Percentiles rank a stretch among this genome's conserved stretches.
These are phyloP conservation scores for Carex pumila DNA, from an alignment of 176 grass and related monocot species.

Conservation along the genomic window DNA sequence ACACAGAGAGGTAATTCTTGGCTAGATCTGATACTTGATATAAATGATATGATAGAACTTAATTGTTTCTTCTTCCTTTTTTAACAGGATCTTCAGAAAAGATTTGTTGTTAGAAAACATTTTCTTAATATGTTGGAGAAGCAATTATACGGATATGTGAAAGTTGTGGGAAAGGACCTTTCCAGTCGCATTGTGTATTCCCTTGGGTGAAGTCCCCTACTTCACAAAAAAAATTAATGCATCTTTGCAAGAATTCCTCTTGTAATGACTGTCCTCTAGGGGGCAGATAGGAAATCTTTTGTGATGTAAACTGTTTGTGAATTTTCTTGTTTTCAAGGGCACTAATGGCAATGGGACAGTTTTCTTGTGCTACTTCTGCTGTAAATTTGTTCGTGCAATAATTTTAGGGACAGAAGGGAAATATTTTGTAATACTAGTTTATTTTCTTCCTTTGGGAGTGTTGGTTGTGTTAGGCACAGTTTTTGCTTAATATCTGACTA, in stretches of 20 bases:
- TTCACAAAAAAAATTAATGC: background rate
- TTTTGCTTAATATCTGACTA: background rate
- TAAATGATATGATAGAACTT: background rate
- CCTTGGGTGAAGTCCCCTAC: slow-evolving; percentile 27
- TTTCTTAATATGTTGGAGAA: slow-evolving; percentile 39
- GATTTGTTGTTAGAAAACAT: slow-evolving; percentile 34
- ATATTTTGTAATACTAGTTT: background rate
- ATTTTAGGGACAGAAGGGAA: background rate
- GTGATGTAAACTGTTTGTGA: background rate
- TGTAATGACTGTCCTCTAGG: background rate
- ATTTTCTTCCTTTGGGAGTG: background rate
- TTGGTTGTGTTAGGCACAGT: background rate
- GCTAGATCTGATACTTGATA: background rate
- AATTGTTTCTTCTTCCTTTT: slow-evolving; percentile 1
- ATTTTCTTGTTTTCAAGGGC: background rate
- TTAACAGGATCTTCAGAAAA: slow-evolving; percentile 60
- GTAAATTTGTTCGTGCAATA: background rate
- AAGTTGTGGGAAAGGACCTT: slow-evolving; percentile 70
- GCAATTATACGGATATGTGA: slow-evolving; percentile 43
- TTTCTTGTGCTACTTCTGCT: background rate
- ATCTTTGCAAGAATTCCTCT: background rate
- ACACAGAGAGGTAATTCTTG: background rate
- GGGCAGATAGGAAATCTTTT: background rate
- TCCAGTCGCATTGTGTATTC: slow-evolving; percentile 49
- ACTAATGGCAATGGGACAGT: background rate